Conservation (phyloP, 148 eudicot genomes). For the Polygonum aviculare region DNA sequence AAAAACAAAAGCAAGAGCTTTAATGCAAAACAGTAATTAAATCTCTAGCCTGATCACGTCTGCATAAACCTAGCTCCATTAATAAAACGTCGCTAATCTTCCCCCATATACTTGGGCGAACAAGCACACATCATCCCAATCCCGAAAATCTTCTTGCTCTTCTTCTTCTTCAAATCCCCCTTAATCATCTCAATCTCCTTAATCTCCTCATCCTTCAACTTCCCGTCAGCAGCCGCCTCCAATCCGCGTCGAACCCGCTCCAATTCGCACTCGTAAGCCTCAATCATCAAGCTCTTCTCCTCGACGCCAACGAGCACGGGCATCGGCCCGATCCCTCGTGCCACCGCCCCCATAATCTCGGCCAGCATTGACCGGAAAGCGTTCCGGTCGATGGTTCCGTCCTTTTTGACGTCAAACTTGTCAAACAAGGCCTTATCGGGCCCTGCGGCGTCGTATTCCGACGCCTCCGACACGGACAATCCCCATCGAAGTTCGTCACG, state of each 20-base stretch:
- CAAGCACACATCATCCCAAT: constrained; percentile 23
- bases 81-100: neutral
- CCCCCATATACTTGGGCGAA: constrained; percentile 17
- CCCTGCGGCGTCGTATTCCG: constrained; percentile 25
- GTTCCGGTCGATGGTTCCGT: constrained; percentile 24
- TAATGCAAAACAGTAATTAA: neutral
- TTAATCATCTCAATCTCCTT: neutral
- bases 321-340: constrained; percentile 41
- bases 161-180: constrained; percentile 13
- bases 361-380: constrained; percentile 24
- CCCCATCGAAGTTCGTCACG: constrained; percentile 23
- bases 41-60: neutral
- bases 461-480: constrained; percentile 17
- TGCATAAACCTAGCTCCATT: neutral
- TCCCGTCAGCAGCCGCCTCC: neutral
- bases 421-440: constrained; percentile 28
- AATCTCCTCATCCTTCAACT: neutral
- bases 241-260: constrained; percentile 1
- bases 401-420: constrained; percentile 22
- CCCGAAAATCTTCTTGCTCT: constrained; percentile 17
- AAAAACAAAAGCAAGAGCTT: no score
- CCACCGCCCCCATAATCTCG: constrained; percentile 43
- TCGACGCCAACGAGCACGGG: constrained; percentile 38
- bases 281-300: constrained; percentile 38
- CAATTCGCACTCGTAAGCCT: constrained; percentile 25